phyloP scores from a whole-genome alignment of 177 flowering plant species.

The Vitis hybrid region DNA sequence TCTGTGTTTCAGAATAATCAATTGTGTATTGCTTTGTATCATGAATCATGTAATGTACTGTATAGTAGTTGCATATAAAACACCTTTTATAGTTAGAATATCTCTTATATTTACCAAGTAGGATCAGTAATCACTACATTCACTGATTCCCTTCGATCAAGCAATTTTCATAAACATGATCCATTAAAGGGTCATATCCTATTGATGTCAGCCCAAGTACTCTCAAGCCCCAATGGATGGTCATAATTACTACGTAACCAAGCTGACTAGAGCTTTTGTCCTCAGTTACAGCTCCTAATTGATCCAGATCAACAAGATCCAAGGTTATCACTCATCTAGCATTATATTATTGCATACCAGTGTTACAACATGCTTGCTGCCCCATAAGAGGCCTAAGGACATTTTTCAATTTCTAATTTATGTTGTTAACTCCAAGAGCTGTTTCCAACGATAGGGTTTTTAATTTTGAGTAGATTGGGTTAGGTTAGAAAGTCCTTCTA shows the following conservation, averaged over 20 bases:
- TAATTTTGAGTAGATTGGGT: neutral
- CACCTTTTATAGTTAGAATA: neutral
- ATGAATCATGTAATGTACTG: too few relatives aligned
- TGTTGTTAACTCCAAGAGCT: neutral
- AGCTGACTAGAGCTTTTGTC: too few relatives aligned
- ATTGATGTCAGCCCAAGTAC: neutral
- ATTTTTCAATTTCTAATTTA: neutral
- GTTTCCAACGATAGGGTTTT: neutral
- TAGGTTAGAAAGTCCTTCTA: neutral
- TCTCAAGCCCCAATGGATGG: neutral
- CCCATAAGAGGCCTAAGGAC: neutral
- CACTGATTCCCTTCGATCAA: neutral
- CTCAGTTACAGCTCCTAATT: too few relatives aligned
- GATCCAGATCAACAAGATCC: too few relatives aligned
- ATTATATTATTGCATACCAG: neutral
- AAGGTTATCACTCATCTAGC: too few relatives aligned
- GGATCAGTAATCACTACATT: neutral
- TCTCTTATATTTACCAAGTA: neutral
- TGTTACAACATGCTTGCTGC: neutral
- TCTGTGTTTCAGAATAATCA: too few relatives aligned
- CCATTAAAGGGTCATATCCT: neutral
- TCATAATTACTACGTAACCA: too few relatives aligned
- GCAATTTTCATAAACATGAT: neutral
- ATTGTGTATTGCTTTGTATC: too few relatives aligned
- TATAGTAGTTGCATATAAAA: neutral